Evolutionary conservation across 345 rosid genomes (phyloP).

Genomic region (Durio zibethinus): DNA sequence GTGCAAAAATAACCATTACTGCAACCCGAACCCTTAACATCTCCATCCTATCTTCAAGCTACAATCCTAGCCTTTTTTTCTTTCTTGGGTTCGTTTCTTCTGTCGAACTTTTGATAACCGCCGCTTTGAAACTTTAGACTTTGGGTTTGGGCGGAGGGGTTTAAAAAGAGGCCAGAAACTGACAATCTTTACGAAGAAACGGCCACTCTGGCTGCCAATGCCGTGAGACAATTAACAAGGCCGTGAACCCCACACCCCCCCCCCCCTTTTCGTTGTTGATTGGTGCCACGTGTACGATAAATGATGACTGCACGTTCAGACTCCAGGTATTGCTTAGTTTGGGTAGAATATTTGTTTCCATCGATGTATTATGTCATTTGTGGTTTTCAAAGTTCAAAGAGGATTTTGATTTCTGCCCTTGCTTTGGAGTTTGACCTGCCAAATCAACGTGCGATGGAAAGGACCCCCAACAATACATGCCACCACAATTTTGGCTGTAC

Average conservation of each 20-base stretch:
- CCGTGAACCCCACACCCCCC: too few relatives aligned
- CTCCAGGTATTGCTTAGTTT: background rate
- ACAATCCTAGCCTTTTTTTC: background rate
- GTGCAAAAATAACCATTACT: conserved; percentile 5
- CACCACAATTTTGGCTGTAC: conserved; percentile 5
- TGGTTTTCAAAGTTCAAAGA: background rate
- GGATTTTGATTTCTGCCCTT: background rate
- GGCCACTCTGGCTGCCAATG: conserved; percentile 11
- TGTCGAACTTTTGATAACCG: background rate
- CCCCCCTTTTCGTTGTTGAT: conserved; percentile 6
- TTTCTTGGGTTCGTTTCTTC: background rate
- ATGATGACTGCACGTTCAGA: conserved; percentile 13
- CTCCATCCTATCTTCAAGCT: conserved; percentile 15
- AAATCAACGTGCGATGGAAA: too few relatives aligned
- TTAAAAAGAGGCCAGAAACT: background rate
- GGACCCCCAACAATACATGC: background rate
- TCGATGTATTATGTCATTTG: background rate
- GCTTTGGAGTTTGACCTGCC: too few relatives aligned
- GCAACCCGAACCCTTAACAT: conserved; percentile 10
- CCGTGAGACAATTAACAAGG: background rate
- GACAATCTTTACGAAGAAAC: background rate
- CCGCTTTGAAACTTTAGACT: background rate
- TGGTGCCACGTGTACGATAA: conserved; percentile 2
- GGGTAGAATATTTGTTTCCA: background rate
- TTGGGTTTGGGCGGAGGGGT: background rate